Evolutionary conservation across 768 basidiomycete genomes (phyloP), one percentile per base, ranked within the genome.

Genomic region (Russula vinacea): DNA sequence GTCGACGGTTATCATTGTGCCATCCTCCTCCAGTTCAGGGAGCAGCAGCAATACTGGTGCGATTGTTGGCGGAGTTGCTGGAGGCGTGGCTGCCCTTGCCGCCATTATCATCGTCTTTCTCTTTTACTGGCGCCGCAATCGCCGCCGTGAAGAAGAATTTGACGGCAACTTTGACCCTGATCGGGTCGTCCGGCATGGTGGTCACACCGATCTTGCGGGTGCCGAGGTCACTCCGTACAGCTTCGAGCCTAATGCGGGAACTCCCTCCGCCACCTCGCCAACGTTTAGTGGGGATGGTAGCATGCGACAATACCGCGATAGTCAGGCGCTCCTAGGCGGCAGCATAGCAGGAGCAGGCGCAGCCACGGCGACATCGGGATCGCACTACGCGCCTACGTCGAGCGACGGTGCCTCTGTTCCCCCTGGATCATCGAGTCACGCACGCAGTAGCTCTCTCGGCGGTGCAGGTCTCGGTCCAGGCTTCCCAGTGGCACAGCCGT

Each of bases 151-250:
- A 61, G 76, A 80, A 61, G 80, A 82, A 32, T 81, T 81, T 52
- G 80, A 81, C 60, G 80, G 81, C 56, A 75, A 81, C 73, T 81
- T 81, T 62, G 80, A 81, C 44, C 81, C 80, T 0, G 81, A 81
- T 63, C 77, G 75, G 6, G 75, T 81, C 47, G 65, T 74, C 2
- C 70, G 69, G 13, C 74, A 73, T 37, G 40, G 17, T n/a, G 72
- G 55, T 37, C 19, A 70, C 68, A 47, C 60, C 11, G 69, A 70
- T 50, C 64, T 70, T 13, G 62, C 57, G 1, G 65, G 62, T 5
- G 62, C 64, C 8, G 68, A 68, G 49, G 67, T 62, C 11, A 67
- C 66, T 3, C 66, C 62, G 50, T 69, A 66, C 59, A 66, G 29
- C 4, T 71, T 66, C 24, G 67, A 71, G 24, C 71, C 73, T 11